Evolutionary conservation across 176 grass and related monocot species (phyloP).

Genomic region (Triticum urartu): DNA sequence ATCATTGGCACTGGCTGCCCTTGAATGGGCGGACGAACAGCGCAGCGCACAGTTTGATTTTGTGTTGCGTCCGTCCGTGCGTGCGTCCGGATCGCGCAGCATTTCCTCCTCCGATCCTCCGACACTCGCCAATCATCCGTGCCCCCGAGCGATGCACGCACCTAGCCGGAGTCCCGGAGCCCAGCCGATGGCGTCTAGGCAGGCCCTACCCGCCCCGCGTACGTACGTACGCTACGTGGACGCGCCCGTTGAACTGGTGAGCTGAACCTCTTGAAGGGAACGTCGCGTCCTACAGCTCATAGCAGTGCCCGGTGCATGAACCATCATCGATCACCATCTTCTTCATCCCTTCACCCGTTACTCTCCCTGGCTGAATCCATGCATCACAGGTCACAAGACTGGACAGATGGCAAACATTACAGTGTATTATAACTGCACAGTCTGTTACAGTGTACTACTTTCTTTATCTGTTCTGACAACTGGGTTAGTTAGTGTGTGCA

Average conservation of each 20-base stretch:
- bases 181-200: not conserved
- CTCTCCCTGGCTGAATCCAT: no score
- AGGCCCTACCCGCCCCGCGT: not conserved
- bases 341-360: not conserved
- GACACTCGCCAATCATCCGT: not conserved
- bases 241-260: not conserved
- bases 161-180: not conserved
- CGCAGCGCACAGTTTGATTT: not conserved
- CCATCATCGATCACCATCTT: not conserved
- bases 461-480: not conserved
- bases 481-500: not conserved
- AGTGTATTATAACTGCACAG: not conserved
- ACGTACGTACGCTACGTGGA: not conserved
- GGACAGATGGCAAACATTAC: not conserved
- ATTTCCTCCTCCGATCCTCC: not conserved
- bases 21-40: not conserved
- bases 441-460: not conserved
- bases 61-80: slow-evolving; percentile 24
- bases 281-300: not conserved
- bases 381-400: no score
- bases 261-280: not conserved
- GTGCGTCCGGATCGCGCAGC: slow-evolving; percentile 27
- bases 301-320: not conserved
- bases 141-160: not conserved
- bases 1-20: slow-evolving; percentile 21